Evolutionary conservation across 257 asterid genomes (phyloP).

Genomic region (Leonotis leonurus): DNA sequence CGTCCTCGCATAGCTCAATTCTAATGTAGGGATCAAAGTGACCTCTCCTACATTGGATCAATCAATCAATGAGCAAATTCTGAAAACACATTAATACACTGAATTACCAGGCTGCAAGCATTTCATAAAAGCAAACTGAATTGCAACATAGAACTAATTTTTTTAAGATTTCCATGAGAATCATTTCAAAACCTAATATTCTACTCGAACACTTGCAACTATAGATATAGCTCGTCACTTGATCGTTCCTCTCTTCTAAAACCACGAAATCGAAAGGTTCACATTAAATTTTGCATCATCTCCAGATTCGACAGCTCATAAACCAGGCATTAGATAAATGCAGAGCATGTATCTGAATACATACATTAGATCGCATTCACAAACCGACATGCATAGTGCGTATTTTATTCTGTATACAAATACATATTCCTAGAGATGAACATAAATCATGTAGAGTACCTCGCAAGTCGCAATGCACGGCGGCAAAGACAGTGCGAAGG

Average conservation of each 20-base stretch:
- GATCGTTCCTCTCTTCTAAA: conserved; percentile 4
- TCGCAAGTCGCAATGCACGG: conserved; percentile 19
- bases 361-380: conserved; percentile 4
- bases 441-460: conserved; percentile 19
- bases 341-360: background rate
- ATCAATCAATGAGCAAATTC: conserved; percentile 1
- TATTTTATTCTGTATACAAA: background rate
- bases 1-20: conserved; percentile 43
- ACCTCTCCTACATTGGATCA: conserved; percentile 23
- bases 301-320: background rate
- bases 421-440: background rate
- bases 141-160: background rate
- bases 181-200: background rate
- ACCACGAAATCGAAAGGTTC: background rate
- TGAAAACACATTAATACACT: background rate
- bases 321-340: background rate
- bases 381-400: conserved; percentile 14
- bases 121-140: background rate
- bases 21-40: conserved; percentile 18
- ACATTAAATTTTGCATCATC: background rate
- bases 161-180: background rate
- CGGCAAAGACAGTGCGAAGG: background rate
- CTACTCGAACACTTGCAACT: background rate
- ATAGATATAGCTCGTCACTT: background rate
- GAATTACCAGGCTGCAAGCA: background rate